phyloP scores from a whole-genome alignment of 176 grass and related monocot species.

The Avena atlantica region DNA sequence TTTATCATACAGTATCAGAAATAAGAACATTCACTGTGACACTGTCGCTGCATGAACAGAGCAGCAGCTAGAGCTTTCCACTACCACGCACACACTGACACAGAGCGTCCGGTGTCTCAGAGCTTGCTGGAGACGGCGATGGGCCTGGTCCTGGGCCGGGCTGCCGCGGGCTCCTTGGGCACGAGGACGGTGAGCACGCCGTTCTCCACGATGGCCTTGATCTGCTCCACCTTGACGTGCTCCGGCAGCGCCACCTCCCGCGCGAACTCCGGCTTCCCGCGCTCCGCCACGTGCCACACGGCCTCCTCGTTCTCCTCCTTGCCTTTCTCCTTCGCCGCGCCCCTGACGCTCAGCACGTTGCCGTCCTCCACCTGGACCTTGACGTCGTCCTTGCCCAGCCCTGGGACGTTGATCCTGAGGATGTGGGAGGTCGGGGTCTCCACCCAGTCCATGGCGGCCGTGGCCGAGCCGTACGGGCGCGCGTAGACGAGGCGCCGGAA shows the following conservation, averaged over 20 bases:
- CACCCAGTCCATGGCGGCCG: slow-evolving; percentile 79
- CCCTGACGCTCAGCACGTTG: slow-evolving; percentile 70
- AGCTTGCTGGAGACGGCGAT: slow-evolving; percentile 87
- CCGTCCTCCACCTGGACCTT: slow-evolving; percentile 83
- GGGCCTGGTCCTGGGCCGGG: slow-evolving; percentile 61
- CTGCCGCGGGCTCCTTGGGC: slow-evolving; percentile 63
- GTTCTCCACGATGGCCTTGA: slow-evolving; percentile 74
- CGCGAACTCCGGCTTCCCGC: slow-evolving; percentile 64
- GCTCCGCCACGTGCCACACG: slow-evolving; percentile 83
- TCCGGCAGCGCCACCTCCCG: slow-evolving; percentile 75
- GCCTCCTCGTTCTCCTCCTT: slow-evolving; percentile 32
- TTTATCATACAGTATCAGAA: neutral
- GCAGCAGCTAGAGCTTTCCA: neutral
- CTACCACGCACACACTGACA: neutral
- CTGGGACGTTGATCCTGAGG: slow-evolving; percentile 74
- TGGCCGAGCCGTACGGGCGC: slow-evolving; percentile 34
- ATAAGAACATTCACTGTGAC: neutral
- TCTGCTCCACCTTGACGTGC: slow-evolving; percentile 58
- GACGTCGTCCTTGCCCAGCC: slow-evolving; percentile 73
- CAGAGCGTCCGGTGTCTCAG: neutral
- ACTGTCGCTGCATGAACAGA: too few species aligned
- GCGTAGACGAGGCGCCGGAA: slow-evolving; percentile 69
- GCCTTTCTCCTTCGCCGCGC: slow-evolving; percentile 3
- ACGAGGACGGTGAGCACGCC: slow-evolving; percentile 79
- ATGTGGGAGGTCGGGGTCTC: slow-evolving; percentile 82